Percentiles rank a stretch among this genome's conserved stretches.
These are phyloP conservation scores for Eucalyptus curtisii DNA, from an alignment of 345 rosid species.

Conservation along the genomic window DNA sequence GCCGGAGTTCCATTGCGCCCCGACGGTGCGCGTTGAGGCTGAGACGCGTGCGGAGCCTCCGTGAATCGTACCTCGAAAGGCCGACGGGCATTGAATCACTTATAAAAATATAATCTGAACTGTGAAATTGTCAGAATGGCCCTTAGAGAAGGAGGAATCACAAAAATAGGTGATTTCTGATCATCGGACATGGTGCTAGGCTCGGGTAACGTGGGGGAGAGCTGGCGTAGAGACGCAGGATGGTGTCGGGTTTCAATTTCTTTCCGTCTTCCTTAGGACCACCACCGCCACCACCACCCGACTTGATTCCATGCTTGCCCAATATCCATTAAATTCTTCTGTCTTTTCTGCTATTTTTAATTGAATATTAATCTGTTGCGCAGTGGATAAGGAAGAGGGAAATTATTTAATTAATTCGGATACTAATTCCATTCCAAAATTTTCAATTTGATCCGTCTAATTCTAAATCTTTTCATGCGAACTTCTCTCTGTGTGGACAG, in stretches of 20 bases:
- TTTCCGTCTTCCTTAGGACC: neutral
- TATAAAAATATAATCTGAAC: neutral
- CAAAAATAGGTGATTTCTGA: neutral
- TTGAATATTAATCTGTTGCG: neutral
- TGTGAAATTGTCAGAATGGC: neutral
- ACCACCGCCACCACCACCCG: neutral
- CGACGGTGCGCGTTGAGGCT: neutral
- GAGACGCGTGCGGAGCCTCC: neutral
- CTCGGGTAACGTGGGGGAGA: neutral
- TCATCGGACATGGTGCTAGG: neutral
- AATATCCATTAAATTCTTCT: neutral
- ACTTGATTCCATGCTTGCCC: neutral
- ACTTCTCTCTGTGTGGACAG: too few species aligned
- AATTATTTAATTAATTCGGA: neutral
- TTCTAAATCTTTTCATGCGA: rapidly evolving
- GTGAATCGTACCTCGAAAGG: neutral
- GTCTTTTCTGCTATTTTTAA: neutral
- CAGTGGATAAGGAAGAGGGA: neutral
- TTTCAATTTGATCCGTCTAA: rapidly evolving
- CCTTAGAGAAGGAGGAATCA: neutral
- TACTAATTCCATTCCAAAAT: neutral
- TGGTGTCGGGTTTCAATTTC: neutral
- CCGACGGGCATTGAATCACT: neutral
- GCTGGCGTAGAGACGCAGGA: neutral
- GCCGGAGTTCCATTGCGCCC: neutral